These are phyloP conservation scores for Penicillium vulpinum DNA, from an alignment of 2,329 filamentous ascomycete genomes.

Conservation along the genomic window DNA sequence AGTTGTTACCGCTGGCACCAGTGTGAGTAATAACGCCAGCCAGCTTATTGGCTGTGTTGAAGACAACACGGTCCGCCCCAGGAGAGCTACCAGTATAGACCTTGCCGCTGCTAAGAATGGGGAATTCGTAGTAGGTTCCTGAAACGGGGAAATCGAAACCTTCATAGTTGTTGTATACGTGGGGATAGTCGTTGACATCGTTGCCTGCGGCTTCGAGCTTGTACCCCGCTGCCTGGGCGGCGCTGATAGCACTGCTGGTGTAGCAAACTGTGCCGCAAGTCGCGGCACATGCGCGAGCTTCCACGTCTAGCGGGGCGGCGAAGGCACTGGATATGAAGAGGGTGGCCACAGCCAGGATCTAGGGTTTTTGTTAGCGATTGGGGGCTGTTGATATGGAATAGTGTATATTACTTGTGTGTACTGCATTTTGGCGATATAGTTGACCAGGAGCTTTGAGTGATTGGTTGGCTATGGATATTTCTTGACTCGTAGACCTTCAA, in stretches of 20 bases:
- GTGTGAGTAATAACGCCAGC: constrained; percentile 70
- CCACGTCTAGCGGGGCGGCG: constrained; percentile 32
- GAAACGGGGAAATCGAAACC: constrained; percentile 60
- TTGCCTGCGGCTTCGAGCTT: constrained; percentile 47
- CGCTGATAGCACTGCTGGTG: constrained; percentile 49
- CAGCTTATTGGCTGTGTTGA: constrained; percentile 57
- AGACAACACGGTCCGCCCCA: constrained; percentile 66
- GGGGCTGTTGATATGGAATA: neutral
- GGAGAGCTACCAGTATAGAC: constrained; percentile 62
- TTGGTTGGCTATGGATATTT: neutral
- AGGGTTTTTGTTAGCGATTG: neutral
- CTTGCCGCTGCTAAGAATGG: constrained; percentile 51
- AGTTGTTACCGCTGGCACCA: constrained; percentile 66
- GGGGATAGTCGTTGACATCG: constrained; percentile 53
- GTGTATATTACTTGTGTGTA: constrained; percentile 23
- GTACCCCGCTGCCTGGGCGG: constrained; percentile 56
- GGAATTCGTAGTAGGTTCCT: constrained; percentile 66
- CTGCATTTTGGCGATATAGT: constrained; percentile 22
- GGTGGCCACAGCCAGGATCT: constrained; percentile 21
- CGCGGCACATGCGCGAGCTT: constrained; percentile 48
- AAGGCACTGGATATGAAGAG: constrained; percentile 26
- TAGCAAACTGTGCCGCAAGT: constrained; percentile 59
- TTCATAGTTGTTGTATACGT: constrained; percentile 63
- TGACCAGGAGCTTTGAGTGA: neutral
- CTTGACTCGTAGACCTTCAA: neutral